Conservation (phyloP, 2,329 filamentous ascomycete species). For the Cercospora nicotianae region DNA sequence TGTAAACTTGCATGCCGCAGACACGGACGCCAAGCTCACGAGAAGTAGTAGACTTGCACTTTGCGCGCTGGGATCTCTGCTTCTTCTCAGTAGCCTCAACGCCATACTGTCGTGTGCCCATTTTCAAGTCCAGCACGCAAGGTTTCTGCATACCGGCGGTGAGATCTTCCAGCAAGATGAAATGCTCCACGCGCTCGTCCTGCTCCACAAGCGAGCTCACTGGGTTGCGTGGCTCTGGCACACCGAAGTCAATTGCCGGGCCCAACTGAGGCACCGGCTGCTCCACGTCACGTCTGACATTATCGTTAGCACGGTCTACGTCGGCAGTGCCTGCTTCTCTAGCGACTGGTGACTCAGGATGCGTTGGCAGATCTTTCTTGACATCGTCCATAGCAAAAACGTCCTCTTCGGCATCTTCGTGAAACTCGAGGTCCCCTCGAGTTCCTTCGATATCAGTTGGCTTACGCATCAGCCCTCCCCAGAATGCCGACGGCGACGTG, state of each 20-base stretch:
- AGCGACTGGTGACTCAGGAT: not conserved
- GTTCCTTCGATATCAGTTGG: constrained; percentile 63
- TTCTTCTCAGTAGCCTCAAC: constrained; percentile 91
- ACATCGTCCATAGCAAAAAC: constrained; percentile 68
- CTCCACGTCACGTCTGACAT: not conserved
- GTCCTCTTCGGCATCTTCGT: constrained; percentile 70
- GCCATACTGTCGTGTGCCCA: constrained; percentile 97
- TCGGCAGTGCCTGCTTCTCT: not conserved
- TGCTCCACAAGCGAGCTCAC: constrained; percentile 49
- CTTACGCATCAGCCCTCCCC: constrained; percentile 80
- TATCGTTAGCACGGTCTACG: not conserved
- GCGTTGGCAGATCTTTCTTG: constrained; percentile 26
- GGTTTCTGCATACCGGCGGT: constrained; percentile 95
- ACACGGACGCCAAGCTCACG: constrained; percentile 87
- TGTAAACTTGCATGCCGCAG: constrained; percentile 96
- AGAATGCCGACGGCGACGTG: constrained; percentile 70
- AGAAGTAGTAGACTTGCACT: constrained; percentile 90
- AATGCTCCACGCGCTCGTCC: constrained; percentile 78
- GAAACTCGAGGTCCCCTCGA: constrained; percentile 81
- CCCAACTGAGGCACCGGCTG: constrained; percentile 26
- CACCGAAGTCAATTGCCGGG: constrained; percentile 35
- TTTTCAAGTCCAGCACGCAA: constrained; percentile 96
- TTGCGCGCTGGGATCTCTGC: constrained; percentile 85
- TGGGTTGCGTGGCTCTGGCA: constrained; percentile 42
- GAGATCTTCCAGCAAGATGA: constrained; percentile 88